Percentiles rank a stretch among this genome's conserved stretches.
These are phyloP conservation scores for Fusarium musae DNA, from an alignment of 2,329 filamentous ascomycete genomes.

Conservation along the genomic window DNA sequence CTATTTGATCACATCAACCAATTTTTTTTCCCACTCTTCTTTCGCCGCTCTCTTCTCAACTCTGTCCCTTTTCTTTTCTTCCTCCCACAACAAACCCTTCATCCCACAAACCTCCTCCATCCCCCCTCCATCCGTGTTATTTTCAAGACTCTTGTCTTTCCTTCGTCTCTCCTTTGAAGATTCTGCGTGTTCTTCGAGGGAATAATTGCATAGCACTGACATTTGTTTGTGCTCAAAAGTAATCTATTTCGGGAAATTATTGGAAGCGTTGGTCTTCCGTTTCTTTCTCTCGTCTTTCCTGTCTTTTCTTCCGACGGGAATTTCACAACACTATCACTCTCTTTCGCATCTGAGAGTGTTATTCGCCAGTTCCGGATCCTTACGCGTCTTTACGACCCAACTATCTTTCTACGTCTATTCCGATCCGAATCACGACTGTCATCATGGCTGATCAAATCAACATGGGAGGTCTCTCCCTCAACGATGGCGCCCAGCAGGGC, in stretches of 20 bases:
- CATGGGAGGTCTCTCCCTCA: constrained; percentile 79
- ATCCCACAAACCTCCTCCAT: constrained; percentile 47
- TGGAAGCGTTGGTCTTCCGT: constrained; percentile 49
- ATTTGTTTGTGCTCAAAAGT: constrained; percentile 47
- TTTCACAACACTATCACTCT: constrained; percentile 41
- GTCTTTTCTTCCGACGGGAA: constrained; percentile 47
- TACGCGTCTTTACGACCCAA: constrained; percentile 37
- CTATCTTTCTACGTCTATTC: constrained; percentile 33
- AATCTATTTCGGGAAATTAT: constrained; percentile 49
- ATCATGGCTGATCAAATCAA: constrained; percentile 87
- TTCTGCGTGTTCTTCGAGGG: constrained; percentile 57
- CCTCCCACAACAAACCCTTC: constrained; percentile 50
- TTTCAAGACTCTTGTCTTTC: constrained; percentile 51
- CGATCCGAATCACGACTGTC: constrained; percentile 45
- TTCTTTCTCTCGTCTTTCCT: constrained; percentile 48
- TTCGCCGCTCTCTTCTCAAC: constrained; percentile 49
- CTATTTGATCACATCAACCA: constrained; percentile 46
- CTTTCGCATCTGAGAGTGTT: constrained; percentile 44
- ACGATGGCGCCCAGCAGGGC: constrained; percentile 49
- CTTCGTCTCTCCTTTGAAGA: constrained; percentile 61
- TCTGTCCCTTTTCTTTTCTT: constrained; percentile 48
- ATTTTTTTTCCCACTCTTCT: constrained; percentile 51
- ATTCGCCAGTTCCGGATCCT: constrained; percentile 32
- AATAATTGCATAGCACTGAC: constrained; percentile 49
- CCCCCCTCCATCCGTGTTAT: constrained; percentile 46